Percentiles rank a stretch among this genome's conserved stretches.
Conservation (phyloP, 192 early-diverging fungal species). For the Radiomyces spectabilis region DNA sequence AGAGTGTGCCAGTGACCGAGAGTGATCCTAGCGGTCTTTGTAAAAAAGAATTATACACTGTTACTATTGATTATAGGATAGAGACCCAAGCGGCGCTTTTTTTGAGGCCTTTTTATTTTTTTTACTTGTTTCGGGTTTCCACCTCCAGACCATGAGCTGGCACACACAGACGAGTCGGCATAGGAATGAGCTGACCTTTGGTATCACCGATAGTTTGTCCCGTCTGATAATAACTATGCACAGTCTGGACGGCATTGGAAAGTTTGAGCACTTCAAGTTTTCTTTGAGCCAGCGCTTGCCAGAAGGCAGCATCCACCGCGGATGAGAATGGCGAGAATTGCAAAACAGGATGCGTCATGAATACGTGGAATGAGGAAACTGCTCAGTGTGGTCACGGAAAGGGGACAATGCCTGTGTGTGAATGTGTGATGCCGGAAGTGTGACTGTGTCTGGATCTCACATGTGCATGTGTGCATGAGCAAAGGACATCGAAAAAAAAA, state of each 20-base stretch:
- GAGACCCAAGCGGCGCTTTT: no score
- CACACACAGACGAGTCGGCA: conserved; percentile 60
- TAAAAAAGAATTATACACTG: no score
- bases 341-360: conserved; percentile 48
- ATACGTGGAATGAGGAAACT: not conserved
- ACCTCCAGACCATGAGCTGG: conserved; percentile 44
- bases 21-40: no score
- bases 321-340: conserved; percentile 83
- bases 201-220: conserved; percentile 27
- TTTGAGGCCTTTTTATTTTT: not conserved
- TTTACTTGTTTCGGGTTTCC: conserved; percentile 5
- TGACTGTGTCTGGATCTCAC: no score
- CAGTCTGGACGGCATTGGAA: conserved; percentile 48
- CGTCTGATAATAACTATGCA: conserved; percentile 61
- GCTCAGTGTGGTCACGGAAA: not conserved
- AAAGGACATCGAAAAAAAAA: no score
- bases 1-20: conserved; percentile 55
- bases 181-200: conserved; percentile 18
- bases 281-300: conserved; percentile 71
- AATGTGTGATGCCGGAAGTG: no score
- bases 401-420: not conserved
- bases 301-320: conserved; percentile 85
- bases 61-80: no score
- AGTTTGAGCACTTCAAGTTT: conserved; percentile 83
- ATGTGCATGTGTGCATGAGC: no score